phyloP scores from a whole-genome alignment of 805 yeast genomes.

The Yarrowia sp. region DNA sequence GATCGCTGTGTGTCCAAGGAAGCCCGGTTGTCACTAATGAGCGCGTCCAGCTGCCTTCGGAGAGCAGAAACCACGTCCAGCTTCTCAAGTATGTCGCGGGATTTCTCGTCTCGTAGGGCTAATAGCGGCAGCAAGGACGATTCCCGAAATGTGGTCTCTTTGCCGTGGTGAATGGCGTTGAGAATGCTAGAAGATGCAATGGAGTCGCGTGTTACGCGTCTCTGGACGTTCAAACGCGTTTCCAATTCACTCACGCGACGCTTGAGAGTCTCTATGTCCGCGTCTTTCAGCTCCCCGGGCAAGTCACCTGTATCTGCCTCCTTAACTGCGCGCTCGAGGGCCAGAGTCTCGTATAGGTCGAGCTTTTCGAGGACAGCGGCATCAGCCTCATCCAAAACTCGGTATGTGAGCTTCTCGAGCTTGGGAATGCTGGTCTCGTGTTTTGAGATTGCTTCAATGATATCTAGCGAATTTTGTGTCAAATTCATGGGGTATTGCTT shows the following conservation, averaged over 20 bases:
- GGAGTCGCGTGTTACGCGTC: slow-evolving; percentile 17
- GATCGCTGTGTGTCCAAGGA: not conserved
- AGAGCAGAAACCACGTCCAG: not conserved
- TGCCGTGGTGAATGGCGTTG: slow-evolving; percentile 21
- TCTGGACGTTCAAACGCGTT: slow-evolving; percentile 5
- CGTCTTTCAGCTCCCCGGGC: not conserved
- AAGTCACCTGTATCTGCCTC: not conserved
- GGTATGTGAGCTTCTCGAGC: slow-evolving; percentile 1
- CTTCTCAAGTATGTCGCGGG: not conserved
- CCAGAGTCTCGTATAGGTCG: not conserved
- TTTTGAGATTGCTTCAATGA: not conserved
- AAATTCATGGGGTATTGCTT: not conserved
- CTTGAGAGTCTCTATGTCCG: not conserved
- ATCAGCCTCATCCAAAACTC: not conserved
- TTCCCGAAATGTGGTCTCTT: slow-evolving; percentile 13
- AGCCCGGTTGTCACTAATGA: not conserved
- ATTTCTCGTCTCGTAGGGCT: slow-evolving; percentile 6
- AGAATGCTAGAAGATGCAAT: slow-evolving; percentile 19
- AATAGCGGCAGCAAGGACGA: not conserved
- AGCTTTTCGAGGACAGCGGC: not conserved
- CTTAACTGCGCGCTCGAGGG: not conserved
- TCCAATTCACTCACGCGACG: not conserved
- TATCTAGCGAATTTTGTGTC: slow-evolving; percentile 1
- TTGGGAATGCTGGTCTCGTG: slow-evolving; percentile 1
- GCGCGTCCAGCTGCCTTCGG: not conserved